These are phyloP conservation scores for Calocybe cyanea DNA, from an alignment of 768 basidiomycete genomes.

Conservation along the genomic window DNA sequence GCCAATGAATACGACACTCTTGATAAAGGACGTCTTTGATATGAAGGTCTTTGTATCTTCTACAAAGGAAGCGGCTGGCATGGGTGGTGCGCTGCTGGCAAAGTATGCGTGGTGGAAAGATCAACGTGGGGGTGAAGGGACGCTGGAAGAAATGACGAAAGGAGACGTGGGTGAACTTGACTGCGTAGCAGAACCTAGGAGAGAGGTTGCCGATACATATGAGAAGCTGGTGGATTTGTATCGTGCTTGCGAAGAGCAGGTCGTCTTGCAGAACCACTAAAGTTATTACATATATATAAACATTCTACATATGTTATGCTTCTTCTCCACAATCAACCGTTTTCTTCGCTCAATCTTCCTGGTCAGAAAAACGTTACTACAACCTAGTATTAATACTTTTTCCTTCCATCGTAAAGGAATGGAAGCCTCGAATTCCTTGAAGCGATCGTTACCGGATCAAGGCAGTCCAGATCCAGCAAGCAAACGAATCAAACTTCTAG, in stretches of 20 bases:
- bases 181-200: slow-evolving; percentile 58
- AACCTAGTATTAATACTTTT: not conserved
- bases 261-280: slow-evolving; percentile 24
- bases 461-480: slow-evolving; percentile 1
- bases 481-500: slow-evolving; percentile 11
- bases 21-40: slow-evolving; percentile 59
- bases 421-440: slow-evolving; percentile 10
- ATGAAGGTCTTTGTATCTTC: slow-evolving; percentile 69
- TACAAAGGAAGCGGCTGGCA: slow-evolving; percentile 67
- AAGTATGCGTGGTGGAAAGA: slow-evolving; percentile 67
- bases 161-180: slow-evolving; percentile 48
- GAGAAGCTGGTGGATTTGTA: slow-evolving; percentile 50
- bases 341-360: not conserved
- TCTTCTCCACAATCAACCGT: slow-evolving; percentile 4
- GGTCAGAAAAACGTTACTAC: not conserved
- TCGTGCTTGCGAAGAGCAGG: slow-evolving; percentile 51
- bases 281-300: too few species aligned
- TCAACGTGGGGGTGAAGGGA: slow-evolving; percentile 36
- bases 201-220: slow-evolving; percentile 45
- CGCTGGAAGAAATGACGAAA: slow-evolving; percentile 64
- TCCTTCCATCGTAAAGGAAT: slow-evolving; percentile 3
- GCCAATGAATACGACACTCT: not conserved
- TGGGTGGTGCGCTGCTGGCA: slow-evolving; percentile 70
- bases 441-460: slow-evolving; percentile 9
- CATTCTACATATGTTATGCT: not conserved